Evolutionary conservation across 257 asterid species (phyloP), one percentile per base, ranked within the genome.

Genomic region (Verbena officinalis): DNA sequence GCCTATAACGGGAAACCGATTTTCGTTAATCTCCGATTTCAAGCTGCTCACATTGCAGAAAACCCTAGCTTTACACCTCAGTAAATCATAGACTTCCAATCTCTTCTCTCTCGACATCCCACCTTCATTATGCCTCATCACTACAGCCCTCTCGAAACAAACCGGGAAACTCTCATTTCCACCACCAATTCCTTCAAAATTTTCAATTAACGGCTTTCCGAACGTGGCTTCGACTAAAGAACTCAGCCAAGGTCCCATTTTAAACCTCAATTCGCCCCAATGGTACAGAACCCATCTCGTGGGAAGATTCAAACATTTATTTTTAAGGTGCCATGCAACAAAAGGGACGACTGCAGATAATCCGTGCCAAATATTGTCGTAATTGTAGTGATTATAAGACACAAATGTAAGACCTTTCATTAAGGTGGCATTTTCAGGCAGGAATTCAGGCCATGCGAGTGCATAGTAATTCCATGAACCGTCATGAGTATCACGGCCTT

Each of bases 81-180:
- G 33, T 42, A 76, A 30, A 80, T 89, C 94, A 56, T 84, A 86
- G 22, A 83, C 91, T 46, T 83, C 68, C 54, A 81, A 39, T 27
- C 90, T 84, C 56, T 66, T 83, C 61, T 81, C 77, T 62, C 86
- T 77, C 0, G 89, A 84, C 94, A 89, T 79, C 39, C 95, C 97
- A 1, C 97, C 95, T 73, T 87, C 97, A 20, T 84, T 86, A 30
- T 86, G 97, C 74, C 97, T 76, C 95, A 83, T 89, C 56, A 89
- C 95, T 64, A 76, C 82, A 0, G 87, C 77, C 75, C 69, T 75
- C 76, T 84, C 91, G 31, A 89, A 84, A 56, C 95, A 89, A 53
- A 56, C 21, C 0, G 50, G 46, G 58, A 1, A 39, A 12, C 19
- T 67, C 57, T 50, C 67, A 12, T 55, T 16, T 12, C 55, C 62